Evolutionary conservation across 73 alveolate genomes (phyloP), one percentile per base, ranked within the genome.

Genomic region (Paramecium tetraurelia): DNA sequence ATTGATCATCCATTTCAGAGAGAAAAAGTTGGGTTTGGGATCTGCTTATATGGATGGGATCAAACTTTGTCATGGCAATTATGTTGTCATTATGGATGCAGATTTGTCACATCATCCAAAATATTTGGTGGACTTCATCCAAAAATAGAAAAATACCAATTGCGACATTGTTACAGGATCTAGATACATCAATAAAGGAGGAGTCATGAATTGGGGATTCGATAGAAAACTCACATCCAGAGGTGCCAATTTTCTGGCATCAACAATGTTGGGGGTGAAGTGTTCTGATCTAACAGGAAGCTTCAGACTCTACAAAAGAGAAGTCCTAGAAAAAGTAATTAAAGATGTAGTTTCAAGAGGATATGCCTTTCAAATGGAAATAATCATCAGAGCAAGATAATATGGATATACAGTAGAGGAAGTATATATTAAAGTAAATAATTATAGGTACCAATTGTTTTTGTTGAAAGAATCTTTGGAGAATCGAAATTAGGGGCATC

Each of bases 1-100:
- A 68, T 95, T 98, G 89, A 83, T 89, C 46, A 70, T 98, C 40
- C 97, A 89, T 58, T 94, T 93, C 20, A 92, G 99, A 77, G 99
- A 99, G 21, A 99, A 99, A 6, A 98, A 98, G 93, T 41, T 98
- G 53, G 99, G 99, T 43, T 98, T 98, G 43, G 99, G 99, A 20
- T 87, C 98, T 27, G 99, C 99, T 24, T 98, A 98, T 89, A 95
- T 96, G 93, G 99, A 97, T 95, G 99, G 99, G 2, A 90, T 97
- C 43, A 93, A 95, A 58, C 59, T 92, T 33, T 96, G 99, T 87
- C 92, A 95, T 24, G 99, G 99, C 5, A 96, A 97, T 68, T 98
- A 93, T 87, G 93, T 98, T 44, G 94, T 98, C 86, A 95, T 98
- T 38, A 98, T 98, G 99, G 99, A 98, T 92, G 99, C 99, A 27